phyloP scores from a whole-genome alignment of 2,329 filamentous ascomycete species.

The Clonostachys rhizophaga region DNA sequence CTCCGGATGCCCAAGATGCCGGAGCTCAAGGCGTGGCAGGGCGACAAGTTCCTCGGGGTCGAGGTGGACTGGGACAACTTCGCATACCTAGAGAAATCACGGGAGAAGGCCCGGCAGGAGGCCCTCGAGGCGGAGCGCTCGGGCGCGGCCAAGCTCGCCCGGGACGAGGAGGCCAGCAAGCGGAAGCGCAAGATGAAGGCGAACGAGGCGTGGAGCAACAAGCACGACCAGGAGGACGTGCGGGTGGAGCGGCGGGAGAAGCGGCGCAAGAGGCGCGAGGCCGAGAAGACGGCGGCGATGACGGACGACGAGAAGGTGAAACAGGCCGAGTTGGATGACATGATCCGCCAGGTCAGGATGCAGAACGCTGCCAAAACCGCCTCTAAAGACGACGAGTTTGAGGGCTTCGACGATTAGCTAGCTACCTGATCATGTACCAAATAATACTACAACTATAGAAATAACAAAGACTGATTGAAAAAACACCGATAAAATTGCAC shows the following conservation, averaged over 20 bases:
- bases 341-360: conserved; percentile 61
- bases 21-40: conserved; percentile 71
- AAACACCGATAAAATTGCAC: no score
- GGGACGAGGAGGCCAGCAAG: conserved; percentile 18
- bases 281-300: conserved; percentile 58
- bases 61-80: conserved; percentile 64
- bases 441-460: no score
- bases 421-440: no score
- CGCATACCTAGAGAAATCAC: conserved; percentile 66
- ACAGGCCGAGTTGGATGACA: conserved; percentile 55
- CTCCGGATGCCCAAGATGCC: conserved; percentile 91
- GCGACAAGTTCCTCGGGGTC: conserved; percentile 59
- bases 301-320: conserved; percentile 65
- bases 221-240: conserved; percentile 60
- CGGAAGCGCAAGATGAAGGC: conserved; percentile 53
- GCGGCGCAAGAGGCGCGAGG: conserved; percentile 59
- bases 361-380: conserved; percentile 42
- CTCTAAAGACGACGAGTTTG: conserved; percentile 44
- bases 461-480: no score
- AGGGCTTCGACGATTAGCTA: conserved; percentile 49
- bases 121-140: conserved; percentile 46
- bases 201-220: conserved; percentile 69
- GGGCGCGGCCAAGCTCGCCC: conserved; percentile 27
- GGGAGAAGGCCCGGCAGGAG: conserved; percentile 60
- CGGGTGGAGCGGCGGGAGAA: conserved; percentile 60